Evolutionary conservation across 2,329 filamentous ascomycete genomes (phyloP).

Genomic region (Davidsoniella virescens): DNA sequence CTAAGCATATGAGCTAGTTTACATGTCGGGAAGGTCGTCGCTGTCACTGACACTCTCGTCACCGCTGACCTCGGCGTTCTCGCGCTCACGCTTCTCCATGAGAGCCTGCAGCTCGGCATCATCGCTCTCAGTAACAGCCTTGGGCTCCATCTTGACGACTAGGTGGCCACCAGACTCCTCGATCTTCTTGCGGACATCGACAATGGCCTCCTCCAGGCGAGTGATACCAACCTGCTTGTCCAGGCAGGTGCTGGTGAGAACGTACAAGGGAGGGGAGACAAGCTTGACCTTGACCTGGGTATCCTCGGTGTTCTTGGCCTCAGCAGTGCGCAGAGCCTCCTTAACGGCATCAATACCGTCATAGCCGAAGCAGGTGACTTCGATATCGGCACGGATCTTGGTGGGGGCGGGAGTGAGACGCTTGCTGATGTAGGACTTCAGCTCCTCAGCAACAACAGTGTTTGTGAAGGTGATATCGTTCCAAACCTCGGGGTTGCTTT

Average conservation of each 20-base stretch:
- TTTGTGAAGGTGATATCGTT: constrained; percentile 79
- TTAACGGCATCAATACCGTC: constrained; percentile 98
- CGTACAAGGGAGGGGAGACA: constrained; percentile 93
- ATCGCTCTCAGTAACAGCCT: constrained; percentile 97
- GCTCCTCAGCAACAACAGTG: constrained; percentile 70
- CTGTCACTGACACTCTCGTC: constrained; percentile 94
- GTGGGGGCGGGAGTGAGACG: constrained; percentile 94
- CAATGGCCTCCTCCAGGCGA: constrained; percentile 74
- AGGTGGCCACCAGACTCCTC: constrained; percentile 61
- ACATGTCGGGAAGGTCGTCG: constrained; percentile 41
- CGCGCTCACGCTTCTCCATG: constrained; percentile 97
- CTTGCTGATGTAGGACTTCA: constrained; percentile 93
- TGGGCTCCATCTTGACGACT: constrained; percentile 93
- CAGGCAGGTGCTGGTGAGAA: constrained; percentile 85
- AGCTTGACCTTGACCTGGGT: constrained; percentile 96
- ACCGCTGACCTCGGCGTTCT: constrained; percentile 95
- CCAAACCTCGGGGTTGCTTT: constrained; percentile 87
- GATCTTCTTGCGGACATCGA: constrained; percentile 71
- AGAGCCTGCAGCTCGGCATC: constrained; percentile 92
- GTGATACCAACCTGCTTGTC: constrained; percentile 81
- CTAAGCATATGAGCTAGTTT: constrained; percentile 1
- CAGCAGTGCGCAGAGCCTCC: constrained; percentile 74
- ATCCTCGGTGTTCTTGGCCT: constrained; percentile 80
- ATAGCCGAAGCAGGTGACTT: constrained; percentile 89
- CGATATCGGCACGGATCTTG: constrained; percentile 94